Conservation (phyloP, 306 rosid species). For the Casuarina equisetifolia region DNA sequence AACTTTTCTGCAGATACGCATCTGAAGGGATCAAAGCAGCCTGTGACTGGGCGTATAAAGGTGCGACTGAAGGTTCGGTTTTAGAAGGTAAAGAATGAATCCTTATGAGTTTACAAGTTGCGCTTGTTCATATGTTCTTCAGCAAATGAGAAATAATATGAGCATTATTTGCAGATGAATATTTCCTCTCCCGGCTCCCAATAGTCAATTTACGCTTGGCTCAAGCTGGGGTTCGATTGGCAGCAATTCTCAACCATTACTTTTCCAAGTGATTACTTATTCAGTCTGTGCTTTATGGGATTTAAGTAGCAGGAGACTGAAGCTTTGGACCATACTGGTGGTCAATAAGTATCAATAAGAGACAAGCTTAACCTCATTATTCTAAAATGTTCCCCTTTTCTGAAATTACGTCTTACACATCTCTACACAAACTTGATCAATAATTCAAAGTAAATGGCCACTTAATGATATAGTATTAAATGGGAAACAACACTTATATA, state of each 20-base stretch:
- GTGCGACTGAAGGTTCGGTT: constrained; percentile 51
- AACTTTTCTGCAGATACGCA: constrained; percentile 60
- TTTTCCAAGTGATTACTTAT: constrained; percentile 30
- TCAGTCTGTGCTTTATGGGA: not conserved
- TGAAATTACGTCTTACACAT: not conserved
- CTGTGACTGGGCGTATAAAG: constrained; percentile 76
- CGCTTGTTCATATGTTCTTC: not conserved
- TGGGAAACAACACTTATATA: not conserved
- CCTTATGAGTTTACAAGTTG: not conserved
- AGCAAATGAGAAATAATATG: not conserved
- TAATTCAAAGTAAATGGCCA: not conserved
- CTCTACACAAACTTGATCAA: not conserved
- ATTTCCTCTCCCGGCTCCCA: constrained; percentile 71
- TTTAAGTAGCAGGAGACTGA: not conserved
- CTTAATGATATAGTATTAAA: not conserved
- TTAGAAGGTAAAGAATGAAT: constrained; percentile 48
- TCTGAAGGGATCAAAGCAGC: constrained; percentile 70
- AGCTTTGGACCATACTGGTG: not conserved
- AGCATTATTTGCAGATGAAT: constrained; percentile 50
- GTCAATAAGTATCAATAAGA: not conserved
- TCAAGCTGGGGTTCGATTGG: constrained; percentile 89
- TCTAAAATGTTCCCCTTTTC: not conserved
- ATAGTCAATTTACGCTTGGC: constrained; percentile 60
- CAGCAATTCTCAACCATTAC: constrained; percentile 70
- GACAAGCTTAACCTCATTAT: not conserved